Conservation (phyloP, 257 asterid genomes). For the Mentha longifolia region DNA sequence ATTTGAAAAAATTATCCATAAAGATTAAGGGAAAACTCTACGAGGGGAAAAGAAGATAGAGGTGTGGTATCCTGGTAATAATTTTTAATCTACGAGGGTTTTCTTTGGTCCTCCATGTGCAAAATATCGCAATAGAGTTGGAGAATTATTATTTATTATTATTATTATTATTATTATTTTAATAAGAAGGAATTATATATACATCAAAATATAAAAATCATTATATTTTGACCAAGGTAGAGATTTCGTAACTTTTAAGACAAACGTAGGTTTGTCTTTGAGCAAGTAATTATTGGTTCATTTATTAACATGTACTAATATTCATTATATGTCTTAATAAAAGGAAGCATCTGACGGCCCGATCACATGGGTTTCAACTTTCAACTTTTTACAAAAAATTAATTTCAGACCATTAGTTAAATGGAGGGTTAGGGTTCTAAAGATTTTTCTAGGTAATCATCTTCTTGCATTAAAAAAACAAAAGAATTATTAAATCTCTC, state of each 20-base stretch:
- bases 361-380: slow-evolving; percentile 42
- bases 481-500: slow-evolving; percentile 13
- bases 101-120: slow-evolving; percentile 45
- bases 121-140: slow-evolving; percentile 32
- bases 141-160: no score
- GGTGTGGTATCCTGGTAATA: no score
- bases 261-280: slow-evolving; percentile 29
- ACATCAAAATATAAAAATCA: not conserved
- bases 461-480: not conserved
- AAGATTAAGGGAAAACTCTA: no score
- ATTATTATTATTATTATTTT: no score
- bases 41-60: no score
- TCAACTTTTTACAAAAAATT: not conserved
- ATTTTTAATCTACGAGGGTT: slow-evolving; percentile 4
- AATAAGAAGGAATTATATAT: not conserved
- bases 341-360: slow-evolving; percentile 31
- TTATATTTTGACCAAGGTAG: slow-evolving; percentile 31
- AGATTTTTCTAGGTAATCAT: slow-evolving; percentile 8
- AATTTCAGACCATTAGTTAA: not conserved
- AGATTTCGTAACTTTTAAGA: slow-evolving; percentile 11
- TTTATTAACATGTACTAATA: not conserved
- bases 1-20: no score
- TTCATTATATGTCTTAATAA: slow-evolving; percentile 28
- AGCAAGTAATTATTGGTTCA: slow-evolving; percentile 18
- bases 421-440: slow-evolving; percentile 20